Base-by-base conservation (phyloP, 352 stramenopile species). In the Pythium myriotylum region DNA sequence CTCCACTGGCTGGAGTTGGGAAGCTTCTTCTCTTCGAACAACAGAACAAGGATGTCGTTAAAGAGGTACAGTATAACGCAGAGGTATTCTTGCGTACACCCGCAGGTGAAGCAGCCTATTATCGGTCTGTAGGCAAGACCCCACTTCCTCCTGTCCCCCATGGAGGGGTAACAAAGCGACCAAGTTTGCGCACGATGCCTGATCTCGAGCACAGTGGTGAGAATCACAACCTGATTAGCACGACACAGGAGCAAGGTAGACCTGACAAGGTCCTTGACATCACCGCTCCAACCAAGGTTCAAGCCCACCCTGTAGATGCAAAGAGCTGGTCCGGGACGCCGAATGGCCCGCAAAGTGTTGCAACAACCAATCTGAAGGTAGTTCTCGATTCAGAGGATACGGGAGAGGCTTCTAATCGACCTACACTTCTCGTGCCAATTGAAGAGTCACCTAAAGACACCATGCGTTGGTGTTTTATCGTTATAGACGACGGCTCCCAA, bases 31-130 rank as follows among this genome's bases (percentile, higher is more conserved):
- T 96, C 3, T 96, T 89, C 57, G 86, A 95, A 53, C 88, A 95
- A 55, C 85, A 95, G 48, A 96, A 95, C 72, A 94, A 95, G 59
- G 88, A 96, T 39, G 82, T 96, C n/a, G 71, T 96, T 52, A 96
- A 96, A 62, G 88, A 96, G 56, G 68, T 96, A 10, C 84, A 95
- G 61, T 96, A 93, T 63, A 92, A 86, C 43, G 86, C 86, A 1
- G 88, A 96, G 57, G 81, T 95, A 2, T 96, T 87, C 54, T 68
- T 84, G 14, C 73, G 84, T 32, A 94, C 80, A 3, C 58, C 73
- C 32, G 81, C 77, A 27, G 82, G 84, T 6, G 85, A 96, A 72
- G 70, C 33, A 51, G 86, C 85, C 8, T 96, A 92, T 57, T 92
- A 79, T 64, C 75, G 80, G 20, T 80, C 77, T 26, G 79, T 92